Base-by-base conservation (phyloP, 192 early-diverging fungal genomes). In the Podila epigama region DNA sequence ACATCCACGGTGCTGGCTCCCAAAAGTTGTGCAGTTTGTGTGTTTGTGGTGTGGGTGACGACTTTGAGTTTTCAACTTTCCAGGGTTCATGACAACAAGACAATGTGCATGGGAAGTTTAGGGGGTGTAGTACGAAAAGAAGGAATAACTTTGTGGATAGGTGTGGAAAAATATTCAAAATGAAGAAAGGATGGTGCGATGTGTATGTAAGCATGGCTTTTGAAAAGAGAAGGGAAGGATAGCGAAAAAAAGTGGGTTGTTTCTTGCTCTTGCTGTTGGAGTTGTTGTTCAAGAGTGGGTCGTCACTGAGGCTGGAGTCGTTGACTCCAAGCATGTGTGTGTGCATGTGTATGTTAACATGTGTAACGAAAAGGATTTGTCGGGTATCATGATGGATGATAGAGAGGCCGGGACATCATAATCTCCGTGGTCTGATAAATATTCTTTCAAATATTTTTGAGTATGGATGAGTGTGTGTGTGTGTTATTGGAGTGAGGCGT, bases 31-130 rank as follows among this genome's bases (percentile, higher is more conserved):
- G n/a, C n/a, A n/a, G n/a, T n/a, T n/a, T n/a, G n/a, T n/a, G n/a
- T n/a, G n/a, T n/a, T n/a, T n/a, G n/a, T n/a, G n/a, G n/a, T n/a
- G n/a, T n/a, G n/a, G n/a, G n/a, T n/a, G n/a, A n/a, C n/a, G n/a
- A n/a, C n/a, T n/a, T n/a, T n/a, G n/a, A n/a, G n/a, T n/a, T n/a
- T n/a, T n/a, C n/a, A n/a, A n/a, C n/a, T n/a, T n/a, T n/a, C n/a
- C n/a, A n/a, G n/a, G n/a, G n/a, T n/a, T n/a, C n/a, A n/a, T n/a
- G n/a, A n/a, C n/a, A n/a, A n/a, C n/a, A 94, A 94, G 73, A 97
- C 96, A 20, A 97, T 90, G 20, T 93, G 88, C 18, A 95, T 81
- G 40, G 94, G 83, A 34, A 87, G 87, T 27, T 89, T n/a, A n/a
- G n/a, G n/a, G 85, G 29, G 96, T 85, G 0, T 87, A 84, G 42